phyloP scores from a whole-genome alignment of 202 grass and related monocot genomes.

The Musa balbisiana region DNA sequence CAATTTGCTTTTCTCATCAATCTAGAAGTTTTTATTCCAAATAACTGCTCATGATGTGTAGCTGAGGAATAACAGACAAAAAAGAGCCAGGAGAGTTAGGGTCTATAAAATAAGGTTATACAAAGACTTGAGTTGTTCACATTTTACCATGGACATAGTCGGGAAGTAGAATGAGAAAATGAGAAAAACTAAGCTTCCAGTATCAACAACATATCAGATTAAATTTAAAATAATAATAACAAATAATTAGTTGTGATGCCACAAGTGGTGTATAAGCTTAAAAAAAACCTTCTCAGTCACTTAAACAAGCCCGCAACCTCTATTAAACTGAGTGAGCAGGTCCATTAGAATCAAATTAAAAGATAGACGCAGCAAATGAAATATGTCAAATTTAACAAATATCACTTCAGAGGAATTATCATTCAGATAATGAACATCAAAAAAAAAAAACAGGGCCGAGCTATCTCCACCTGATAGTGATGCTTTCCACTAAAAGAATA shows the following conservation, averaged over 20 bases:
- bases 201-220: background rate
- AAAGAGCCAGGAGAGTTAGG: background rate
- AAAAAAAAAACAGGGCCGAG: background rate
- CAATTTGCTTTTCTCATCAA: slow-evolving; percentile 5
- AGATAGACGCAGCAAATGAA: background rate
- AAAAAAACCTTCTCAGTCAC: background rate
- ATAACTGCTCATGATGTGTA: slow-evolving; percentile 19
- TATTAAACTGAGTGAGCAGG: background rate
- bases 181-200: background rate
- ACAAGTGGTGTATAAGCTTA: no score
- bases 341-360: background rate
- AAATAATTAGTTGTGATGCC: no score
- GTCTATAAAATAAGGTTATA: no score
- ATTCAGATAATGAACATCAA: background rate
- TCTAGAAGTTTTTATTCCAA: slow-evolving; percentile 13
- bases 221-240: no score
- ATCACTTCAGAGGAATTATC: background rate
- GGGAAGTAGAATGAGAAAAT: background rate
- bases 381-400: background rate
- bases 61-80: slow-evolving; percentile 3
- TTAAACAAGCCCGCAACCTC: background rate
- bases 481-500: background rate
- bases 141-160: background rate
- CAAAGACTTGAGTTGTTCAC: background rate
- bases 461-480: background rate